A percentile compares a stretch with the other conserved stretches of the same genome.
Conservation (phyloP, 192 early-diverging fungal genomes). For the Geosiphon pyriformis region DNA sequence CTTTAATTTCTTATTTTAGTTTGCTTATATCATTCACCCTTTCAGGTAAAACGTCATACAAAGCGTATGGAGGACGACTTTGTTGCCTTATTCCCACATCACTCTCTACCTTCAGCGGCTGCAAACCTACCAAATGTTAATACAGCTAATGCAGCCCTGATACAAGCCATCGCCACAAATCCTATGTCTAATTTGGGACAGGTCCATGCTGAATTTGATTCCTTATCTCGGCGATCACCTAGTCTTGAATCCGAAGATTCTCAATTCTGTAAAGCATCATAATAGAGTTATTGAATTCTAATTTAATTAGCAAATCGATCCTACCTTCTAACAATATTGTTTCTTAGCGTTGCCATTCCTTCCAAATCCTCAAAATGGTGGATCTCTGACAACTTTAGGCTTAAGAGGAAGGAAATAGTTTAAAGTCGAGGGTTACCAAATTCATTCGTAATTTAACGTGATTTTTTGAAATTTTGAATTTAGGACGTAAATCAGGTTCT, state of each 20-base stretch:
- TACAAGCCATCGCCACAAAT: not conserved
- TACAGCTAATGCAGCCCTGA: no score
- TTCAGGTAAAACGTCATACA: not conserved
- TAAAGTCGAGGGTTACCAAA: no score
- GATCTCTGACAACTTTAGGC: not conserved
- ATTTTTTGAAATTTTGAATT: no score
- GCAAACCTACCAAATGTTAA: not conserved
- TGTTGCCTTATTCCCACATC: not conserved
- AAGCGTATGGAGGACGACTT: conserved; percentile 8
- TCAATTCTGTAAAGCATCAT: not conserved
- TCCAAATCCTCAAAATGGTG: not conserved
- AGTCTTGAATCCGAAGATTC: not conserved
- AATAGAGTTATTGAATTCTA: not conserved
- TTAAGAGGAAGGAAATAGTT: no score
- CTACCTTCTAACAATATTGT: not conserved
- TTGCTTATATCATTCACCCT: not conserved
- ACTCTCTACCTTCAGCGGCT: not conserved
- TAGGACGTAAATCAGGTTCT: not conserved
- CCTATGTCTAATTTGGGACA: not conserved
- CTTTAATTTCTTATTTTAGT: not conserved
- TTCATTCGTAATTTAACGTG: no score
- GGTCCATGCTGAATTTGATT: not conserved
- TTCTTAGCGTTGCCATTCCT: not conserved
- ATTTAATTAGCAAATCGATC: not conserved
- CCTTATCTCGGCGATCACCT: not conserved